phyloP scores from a whole-genome alignment of 73 alveolate genomes.

The Breviolum minutum region DNA sequence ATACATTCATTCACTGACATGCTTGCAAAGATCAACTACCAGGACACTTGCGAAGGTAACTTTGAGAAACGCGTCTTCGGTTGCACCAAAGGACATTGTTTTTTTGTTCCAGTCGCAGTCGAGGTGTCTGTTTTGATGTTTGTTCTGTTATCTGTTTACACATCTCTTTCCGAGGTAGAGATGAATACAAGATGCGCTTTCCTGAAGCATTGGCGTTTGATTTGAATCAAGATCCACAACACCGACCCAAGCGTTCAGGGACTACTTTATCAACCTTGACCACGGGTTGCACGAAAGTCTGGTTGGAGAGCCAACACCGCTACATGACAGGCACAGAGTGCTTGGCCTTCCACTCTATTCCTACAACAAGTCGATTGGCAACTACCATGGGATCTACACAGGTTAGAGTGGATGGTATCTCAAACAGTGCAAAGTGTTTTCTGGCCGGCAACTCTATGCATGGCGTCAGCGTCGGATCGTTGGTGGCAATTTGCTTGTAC shows the following conservation, averaged over 20 bases:
- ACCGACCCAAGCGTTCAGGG: background rate
- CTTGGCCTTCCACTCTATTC: constrained; percentile 12
- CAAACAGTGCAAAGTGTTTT: background rate
- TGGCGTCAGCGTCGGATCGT: background rate
- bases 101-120: background rate
- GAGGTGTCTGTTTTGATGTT: background rate
- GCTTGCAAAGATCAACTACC: background rate
- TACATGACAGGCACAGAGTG: background rate
- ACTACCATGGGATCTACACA: background rate
- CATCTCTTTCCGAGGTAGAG: background rate
- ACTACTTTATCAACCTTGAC: background rate
- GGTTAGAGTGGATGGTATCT: too few relatives aligned
- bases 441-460: constrained; percentile 53
- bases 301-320: background rate
- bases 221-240: background rate
- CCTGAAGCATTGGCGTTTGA: background rate
- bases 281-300: background rate
- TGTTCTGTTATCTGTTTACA: background rate
- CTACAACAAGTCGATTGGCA: background rate
- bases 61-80: background rate
- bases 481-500: background rate
- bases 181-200: background rate
- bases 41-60: constrained; percentile 11
- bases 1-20: background rate
- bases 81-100: too few relatives aligned